Evolutionary conservation across 2,329 filamentous ascomycete genomes (phyloP), one percentile per base, ranked within the genome.

Genomic region (Penicillium sp.): DNA sequence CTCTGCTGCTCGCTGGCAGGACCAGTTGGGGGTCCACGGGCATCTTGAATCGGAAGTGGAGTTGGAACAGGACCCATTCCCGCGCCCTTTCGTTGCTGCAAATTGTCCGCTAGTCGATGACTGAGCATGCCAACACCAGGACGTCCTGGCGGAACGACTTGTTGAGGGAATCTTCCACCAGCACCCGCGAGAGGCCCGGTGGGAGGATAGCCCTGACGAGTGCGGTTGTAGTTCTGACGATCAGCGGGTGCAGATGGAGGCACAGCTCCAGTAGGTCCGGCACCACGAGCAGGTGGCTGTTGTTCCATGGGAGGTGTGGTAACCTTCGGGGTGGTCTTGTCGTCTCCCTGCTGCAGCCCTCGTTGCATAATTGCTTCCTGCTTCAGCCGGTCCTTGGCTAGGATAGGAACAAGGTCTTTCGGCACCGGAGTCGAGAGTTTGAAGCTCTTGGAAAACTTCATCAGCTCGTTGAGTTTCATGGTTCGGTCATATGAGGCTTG

Each of bases 331-430:
- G 74, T 69, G 41, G 78, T 70, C 61, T 83, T 78, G 44, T 81
- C 77, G 55, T 91, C 87, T 2, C 86, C 87, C 64, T 93, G 88
- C 69, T 86, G 85, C 59, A 90, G 86, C 1, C 91, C 91, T 74
- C 92, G 95, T 66, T 92, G 89, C 69, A 96, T 88, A 61, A 99
- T 97, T 70, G 92, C 87, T 68, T 92, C 87, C 75, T 97, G 94
- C 78, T 97, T 99, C 45, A 81, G 83, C n/a, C 92, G 92, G 71
- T 99, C 94, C 73, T 97, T 99, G 57, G 94, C 93, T 59, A 99
- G 88, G 64, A 99, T 99, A 1, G 91, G 88, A 29, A 99, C 92
- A 36, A 99, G 78, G 74, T 99, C 94, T 50, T 85, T 87, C 1
- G 94, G 94, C 11, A 99, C 92, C 6, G 92, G 92, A 3, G 93